Base-by-base conservation (phyloP, 345 rosid species). In the Conringia planisiliqua region DNA sequence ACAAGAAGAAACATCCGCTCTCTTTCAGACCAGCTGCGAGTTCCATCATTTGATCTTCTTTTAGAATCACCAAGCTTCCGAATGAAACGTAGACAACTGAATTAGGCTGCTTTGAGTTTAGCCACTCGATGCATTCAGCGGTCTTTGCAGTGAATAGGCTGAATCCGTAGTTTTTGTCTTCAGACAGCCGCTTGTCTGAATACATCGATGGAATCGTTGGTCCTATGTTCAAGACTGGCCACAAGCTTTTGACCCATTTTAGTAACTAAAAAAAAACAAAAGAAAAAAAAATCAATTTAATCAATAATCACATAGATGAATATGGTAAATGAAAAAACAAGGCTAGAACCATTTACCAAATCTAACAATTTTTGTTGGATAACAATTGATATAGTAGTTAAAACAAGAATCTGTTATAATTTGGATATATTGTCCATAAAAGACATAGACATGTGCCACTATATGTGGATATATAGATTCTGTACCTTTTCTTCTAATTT, bases 41-140 rank as follows among this genome's bases (percentile, higher is more conserved):
- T 56, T 89, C 88, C 55, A 48, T 74, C 87, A 84, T 86, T 64
- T 87, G 88, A 10, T 79, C 81, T 50, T 80, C 79, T 36, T 70
- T 82, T 1, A 83, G 64, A 14, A 50, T 50, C 10, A 85, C 88
- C 38, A 87, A 20, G 68, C 95, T 89, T 26, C 90, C 88, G 29
- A 87, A 87, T 57, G 95, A 84, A 27, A 82, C 78, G 10, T 86
- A 85, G 43, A 86, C 78, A 0, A 89, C 95, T 0, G 89, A 89
- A 13, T n/a, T 46, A 9, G 64, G 59, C 5, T 74, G 74, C 78
- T 80, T 87, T 2, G 85, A 52, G 78, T 84, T 76, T 20, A 89
- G 62, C 95, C 90, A 89, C 20, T 71, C 62, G 6, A 72, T 79
- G 78, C 82, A 82, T 3, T 72, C 64, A 10, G 67, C 73, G 0